These are phyloP conservation scores for Candida arabinofermentans DNA, from an alignment of 805 yeast genomes.

Conservation along the genomic window DNA sequence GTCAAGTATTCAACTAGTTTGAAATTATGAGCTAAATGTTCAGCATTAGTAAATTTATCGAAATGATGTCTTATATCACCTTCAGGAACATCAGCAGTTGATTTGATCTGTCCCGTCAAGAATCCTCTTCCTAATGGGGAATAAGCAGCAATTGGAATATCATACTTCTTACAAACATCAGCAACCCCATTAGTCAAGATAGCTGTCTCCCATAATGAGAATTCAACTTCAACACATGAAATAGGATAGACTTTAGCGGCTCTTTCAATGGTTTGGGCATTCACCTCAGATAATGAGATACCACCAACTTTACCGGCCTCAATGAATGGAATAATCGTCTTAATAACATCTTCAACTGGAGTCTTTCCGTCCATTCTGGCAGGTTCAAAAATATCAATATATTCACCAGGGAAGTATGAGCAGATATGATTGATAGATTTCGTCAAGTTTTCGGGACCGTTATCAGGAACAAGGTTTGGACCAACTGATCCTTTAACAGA, in stretches of 20 bases:
- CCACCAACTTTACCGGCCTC: slow-evolving; percentile 65
- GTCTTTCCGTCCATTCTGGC: slow-evolving; percentile 63
- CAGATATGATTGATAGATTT: slow-evolving; percentile 45
- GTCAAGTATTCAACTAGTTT: slow-evolving; percentile 45
- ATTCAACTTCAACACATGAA: slow-evolving; percentile 72
- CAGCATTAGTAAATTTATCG: slow-evolving; percentile 60
- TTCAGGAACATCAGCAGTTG: slow-evolving; percentile 43
- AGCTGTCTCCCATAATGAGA: slow-evolving; percentile 66
- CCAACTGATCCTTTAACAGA: slow-evolving; percentile 65
- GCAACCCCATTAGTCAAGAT: slow-evolving; percentile 60
- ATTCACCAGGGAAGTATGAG: slow-evolving; percentile 34
- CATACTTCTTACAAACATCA: slow-evolving; percentile 49
- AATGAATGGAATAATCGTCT: slow-evolving; percentile 52
- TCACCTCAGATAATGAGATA: slow-evolving; percentile 71
- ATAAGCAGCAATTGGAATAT: slow-evolving; percentile 70
- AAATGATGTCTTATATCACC: slow-evolving; percentile 50
- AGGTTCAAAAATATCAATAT: slow-evolving; percentile 59
- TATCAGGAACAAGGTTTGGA: slow-evolving; percentile 40
- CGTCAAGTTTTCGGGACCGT: slow-evolving; percentile 43
- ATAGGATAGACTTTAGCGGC: slow-evolving; percentile 57
- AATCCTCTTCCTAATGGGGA: slow-evolving; percentile 82
- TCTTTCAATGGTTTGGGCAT: slow-evolving; percentile 53
- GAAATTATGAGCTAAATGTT: slow-evolving; percentile 46
- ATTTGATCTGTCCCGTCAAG: slow-evolving; percentile 57
- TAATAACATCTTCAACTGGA: slow-evolving; percentile 57